Base-by-base conservation (phyloP, 208 protist species). In the Leishmania arabica region DNA sequence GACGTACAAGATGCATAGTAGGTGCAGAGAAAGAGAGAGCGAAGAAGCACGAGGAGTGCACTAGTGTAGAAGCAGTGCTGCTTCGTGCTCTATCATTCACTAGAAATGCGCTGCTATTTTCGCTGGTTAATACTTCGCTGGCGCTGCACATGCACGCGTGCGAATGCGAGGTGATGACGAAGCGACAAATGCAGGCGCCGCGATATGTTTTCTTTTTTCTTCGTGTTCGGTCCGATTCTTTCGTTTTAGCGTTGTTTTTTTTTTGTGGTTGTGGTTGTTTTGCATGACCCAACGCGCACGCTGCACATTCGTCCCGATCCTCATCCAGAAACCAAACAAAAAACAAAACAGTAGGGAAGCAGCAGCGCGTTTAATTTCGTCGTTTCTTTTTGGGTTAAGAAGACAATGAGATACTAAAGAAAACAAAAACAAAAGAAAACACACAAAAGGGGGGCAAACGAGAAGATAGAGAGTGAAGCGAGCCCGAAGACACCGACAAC, bases 11-110 rank as follows among this genome's bases (percentile, higher is more conserved):
- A 19, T 19, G 34, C 37, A 66, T 37, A 45, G 15, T 53, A 34
- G 49, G 13, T 13, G 54, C 21, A 72, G 45, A 70, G 66, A 80
- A 62, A 84, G 62, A 70, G 45, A 65, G 40, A 15, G 9, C 64
- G 6, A 77, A 54, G 60, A 73, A 65, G 53, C 31, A 74, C 64
- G 34, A 49, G 45, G 24, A 8, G 42, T 62, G 7, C 31, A 34
- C 77, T 72, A 42, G 49, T 2, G 27, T n/a, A 72, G 17, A 72
- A 34, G 42, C 31, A 11, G 68, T n/a, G 17, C 68, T 53, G 68
- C 17, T 47, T 34, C 68, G 27, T 5, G 42, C 24, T 15, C 8
- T 31, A 17, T 31, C 0, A 0, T 21, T 15, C 40, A 3, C 24
- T 51, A 34, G 42, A 11, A 31, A 53, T 19, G 13, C 19, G 2